phyloP scores from a whole-genome alignment of 2,329 filamentous ascomycete species.

The Exophiala sp. region DNA sequence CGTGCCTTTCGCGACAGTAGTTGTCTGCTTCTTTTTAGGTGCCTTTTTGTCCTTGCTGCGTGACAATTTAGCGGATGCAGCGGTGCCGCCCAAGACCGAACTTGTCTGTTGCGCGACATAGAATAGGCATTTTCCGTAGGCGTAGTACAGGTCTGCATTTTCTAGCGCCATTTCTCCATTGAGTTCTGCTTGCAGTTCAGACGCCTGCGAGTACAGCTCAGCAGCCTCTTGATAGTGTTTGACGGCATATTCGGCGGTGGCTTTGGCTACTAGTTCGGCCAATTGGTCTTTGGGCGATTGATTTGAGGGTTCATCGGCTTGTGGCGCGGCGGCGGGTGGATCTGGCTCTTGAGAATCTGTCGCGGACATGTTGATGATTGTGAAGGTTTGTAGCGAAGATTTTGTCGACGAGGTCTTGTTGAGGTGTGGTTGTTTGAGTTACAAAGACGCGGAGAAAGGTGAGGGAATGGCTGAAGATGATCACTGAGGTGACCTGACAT shows the following conservation, averaged over 20 bases:
- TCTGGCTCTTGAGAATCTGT: slow-evolving; percentile 13
- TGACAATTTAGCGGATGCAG: slow-evolving; percentile 48
- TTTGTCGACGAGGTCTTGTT: not conserved
- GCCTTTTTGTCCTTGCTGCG: slow-evolving; percentile 47
- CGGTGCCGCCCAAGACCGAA: slow-evolving; percentile 82
- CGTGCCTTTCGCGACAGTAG: slow-evolving; percentile 21
- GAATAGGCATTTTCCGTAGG: slow-evolving; percentile 90
- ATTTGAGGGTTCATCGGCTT: slow-evolving; percentile 6
- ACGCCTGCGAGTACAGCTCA: slow-evolving; percentile 81
- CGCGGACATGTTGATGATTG: slow-evolving; percentile 19
- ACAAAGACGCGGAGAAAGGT: not conserved
- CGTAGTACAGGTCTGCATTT: slow-evolving; percentile 89
- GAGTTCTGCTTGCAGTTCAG: slow-evolving; percentile 80
- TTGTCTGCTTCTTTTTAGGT: slow-evolving; percentile 35
- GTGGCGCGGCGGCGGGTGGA: slow-evolving; percentile 12
- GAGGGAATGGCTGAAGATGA: not conserved
- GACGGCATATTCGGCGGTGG: slow-evolving; percentile 76
- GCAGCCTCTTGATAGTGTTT: slow-evolving; percentile 82
- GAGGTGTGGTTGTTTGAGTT: not conserved
- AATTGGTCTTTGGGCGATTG: slow-evolving; percentile 53
- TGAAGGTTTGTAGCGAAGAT: not conserved
- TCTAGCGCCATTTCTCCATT: slow-evolving; percentile 87
- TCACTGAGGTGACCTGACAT: too few relatives aligned
- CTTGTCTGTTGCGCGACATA: slow-evolving; percentile 91
- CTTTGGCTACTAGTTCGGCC: slow-evolving; percentile 71